Percentiles rank a stretch among this genome's conserved stretches.
Evolutionary conservation across 2,329 filamentous ascomycete genomes (phyloP).

Genomic region (Alternaria metachromatica): DNA sequence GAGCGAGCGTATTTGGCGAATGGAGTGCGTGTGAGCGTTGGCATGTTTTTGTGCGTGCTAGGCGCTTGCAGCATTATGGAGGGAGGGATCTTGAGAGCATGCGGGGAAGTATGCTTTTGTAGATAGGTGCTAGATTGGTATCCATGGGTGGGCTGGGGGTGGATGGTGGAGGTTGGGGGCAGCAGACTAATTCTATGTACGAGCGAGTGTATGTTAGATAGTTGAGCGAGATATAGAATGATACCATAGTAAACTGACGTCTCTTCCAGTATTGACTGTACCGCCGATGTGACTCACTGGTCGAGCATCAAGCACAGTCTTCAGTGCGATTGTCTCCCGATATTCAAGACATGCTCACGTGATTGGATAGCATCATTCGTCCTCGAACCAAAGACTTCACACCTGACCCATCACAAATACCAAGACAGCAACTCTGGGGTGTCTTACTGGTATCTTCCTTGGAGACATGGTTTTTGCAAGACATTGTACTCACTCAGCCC

Average conservation of each 20-base stretch:
- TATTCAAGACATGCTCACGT: background rate
- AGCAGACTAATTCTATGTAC: background rate
- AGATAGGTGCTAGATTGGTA: background rate
- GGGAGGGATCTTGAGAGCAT: background rate
- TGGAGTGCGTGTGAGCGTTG: background rate
- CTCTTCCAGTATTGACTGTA: rapidly evolving
- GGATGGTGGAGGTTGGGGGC: background rate
- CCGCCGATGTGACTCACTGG: background rate
- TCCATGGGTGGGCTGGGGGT: background rate
- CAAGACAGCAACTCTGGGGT: background rate
- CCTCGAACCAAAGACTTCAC: background rate
- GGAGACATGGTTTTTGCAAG: no score
- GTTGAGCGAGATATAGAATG: background rate
- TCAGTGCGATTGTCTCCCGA: background rate
- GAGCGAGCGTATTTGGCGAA: background rate
- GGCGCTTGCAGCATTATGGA: background rate
- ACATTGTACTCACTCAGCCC: background rate
- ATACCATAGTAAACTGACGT: background rate
- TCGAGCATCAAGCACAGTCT: rapidly evolving
- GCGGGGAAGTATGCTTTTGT: background rate
- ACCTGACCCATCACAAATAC: background rate
- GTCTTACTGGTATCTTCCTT: background rate
- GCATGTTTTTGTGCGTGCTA: background rate
- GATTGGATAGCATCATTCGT: rapidly evolving
- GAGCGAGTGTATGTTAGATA: background rate